These are phyloP conservation scores for Golovinomyces cichoracearum DNA, from an alignment of 2,329 filamentous ascomycete genomes.

Conservation along the genomic window DNA sequence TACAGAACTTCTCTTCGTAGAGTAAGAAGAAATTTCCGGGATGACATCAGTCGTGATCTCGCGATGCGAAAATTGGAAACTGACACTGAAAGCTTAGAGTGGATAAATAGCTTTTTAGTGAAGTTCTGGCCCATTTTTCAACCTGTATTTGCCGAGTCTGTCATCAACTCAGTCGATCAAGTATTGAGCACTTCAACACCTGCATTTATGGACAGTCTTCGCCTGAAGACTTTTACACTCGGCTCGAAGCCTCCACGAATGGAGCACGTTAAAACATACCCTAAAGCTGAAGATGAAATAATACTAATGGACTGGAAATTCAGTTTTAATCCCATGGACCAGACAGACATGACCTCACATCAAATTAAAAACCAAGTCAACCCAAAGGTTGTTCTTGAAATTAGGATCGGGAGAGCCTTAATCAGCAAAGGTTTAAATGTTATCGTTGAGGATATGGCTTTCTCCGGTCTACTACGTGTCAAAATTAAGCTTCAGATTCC, in stretches of 20 bases:
- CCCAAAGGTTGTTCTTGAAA: constrained; percentile 84
- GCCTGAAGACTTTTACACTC: constrained; percentile 77
- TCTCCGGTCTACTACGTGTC: constrained; percentile 81
- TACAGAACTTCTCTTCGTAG: constrained; percentile 86
- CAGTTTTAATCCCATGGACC: constrained; percentile 93
- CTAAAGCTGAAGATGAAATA: constrained; percentile 79
- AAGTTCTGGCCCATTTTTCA: constrained; percentile 99
- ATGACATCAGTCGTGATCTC: constrained; percentile 76
- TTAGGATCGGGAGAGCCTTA: constrained; percentile 83
- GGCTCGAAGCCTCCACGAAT: constrained; percentile 86
- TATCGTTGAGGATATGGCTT: constrained; percentile 94
- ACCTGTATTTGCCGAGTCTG: constrained; percentile 70
- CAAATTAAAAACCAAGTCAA: constrained; percentile 93
- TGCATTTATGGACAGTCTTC: constrained; percentile 74
- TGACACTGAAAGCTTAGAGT: constrained; percentile 79
- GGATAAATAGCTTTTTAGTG: constrained; percentile 96
- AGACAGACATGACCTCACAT: constrained; percentile 63
- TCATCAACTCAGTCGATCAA: constrained; percentile 86
- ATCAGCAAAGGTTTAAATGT: constrained; percentile 93
- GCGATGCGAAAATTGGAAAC: constrained; percentile 67
- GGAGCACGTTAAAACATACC: constrained; percentile 96
- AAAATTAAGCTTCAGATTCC: constrained; percentile 94
- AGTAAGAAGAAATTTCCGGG: constrained; percentile 81
- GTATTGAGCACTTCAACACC: constrained; percentile 81
- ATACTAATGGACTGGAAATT: constrained; percentile 99